These are phyloP conservation scores for Cercospora berteroae DNA, from an alignment of 2,329 filamentous ascomycete species.

Conservation along the genomic window DNA sequence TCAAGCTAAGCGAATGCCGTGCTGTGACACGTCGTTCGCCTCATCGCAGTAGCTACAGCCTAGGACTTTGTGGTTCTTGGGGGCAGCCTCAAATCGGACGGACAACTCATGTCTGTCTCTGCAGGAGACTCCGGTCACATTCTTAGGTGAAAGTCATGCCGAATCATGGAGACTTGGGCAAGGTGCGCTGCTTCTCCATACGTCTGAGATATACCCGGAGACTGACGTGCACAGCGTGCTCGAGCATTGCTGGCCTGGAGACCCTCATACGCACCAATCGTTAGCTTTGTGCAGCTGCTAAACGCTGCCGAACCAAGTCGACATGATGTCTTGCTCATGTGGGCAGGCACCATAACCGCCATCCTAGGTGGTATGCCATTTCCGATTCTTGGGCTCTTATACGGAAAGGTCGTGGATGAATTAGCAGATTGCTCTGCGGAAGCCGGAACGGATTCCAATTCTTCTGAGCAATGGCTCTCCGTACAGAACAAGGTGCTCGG, in stretches of 20 bases:
- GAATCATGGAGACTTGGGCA: neutral
- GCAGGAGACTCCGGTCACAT: neutral
- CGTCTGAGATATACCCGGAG: neutral
- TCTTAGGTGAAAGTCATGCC: neutral
- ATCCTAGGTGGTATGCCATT: constrained; percentile 2
- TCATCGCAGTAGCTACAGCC: neutral
- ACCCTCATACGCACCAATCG: neutral
- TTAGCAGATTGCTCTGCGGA: constrained; percentile 1
- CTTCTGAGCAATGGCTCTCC: constrained; percentile 2
- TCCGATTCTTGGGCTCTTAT: neutral
- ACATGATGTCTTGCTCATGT: constrained; percentile 7
- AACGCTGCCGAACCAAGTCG: constrained; percentile 2
- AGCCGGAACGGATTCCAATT: neutral
- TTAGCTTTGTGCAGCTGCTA: neutral
- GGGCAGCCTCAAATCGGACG: neutral
- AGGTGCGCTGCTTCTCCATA: neutral
- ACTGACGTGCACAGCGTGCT: neutral
- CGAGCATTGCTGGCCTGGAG: constrained; percentile 6
- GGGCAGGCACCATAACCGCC: neutral
- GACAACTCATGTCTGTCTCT: neutral
- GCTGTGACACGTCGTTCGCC: neutral
- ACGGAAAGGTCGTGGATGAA: constrained; percentile 4
- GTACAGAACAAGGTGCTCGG: constrained; percentile 6
- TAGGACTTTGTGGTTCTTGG: neutral
- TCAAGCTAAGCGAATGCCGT: neutral